Evolutionary conservation across 1,139 yeast genomes (phyloP), one percentile per base, ranked within the genome.

Genomic region (Saccharomyces hybrid): DNA sequence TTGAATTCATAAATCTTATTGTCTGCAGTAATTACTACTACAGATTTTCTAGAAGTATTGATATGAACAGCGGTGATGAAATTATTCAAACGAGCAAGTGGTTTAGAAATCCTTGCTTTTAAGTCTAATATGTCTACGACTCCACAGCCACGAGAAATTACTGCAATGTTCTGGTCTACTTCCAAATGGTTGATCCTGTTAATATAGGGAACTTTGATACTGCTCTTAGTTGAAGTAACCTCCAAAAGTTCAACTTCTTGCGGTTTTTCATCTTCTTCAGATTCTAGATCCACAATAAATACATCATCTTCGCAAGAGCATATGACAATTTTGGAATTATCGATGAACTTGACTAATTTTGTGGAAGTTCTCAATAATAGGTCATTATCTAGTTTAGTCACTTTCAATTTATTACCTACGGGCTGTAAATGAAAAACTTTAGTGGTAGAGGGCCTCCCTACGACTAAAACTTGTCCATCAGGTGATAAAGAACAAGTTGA

Each of bases 21-120:
- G 54, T 88, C 96, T 52, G 86, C 82, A 4, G 93, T 83, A 28
- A 86, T 78, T 8, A 86, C 82, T 20, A 86, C 69, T 41, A 91
- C 72, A 2, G 87, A 80, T 48, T 75, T 75, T 50, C 71, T 67
- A 31, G 67, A 65, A 20, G 69, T 66, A 1, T 88, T 77, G 63
- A 88, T 82, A 26, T 75, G 72, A 50, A 89, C 59, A n/a, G 86
- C 80, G 16, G 88, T 83, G 6, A 91, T 84, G 41, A 78, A 76
- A 47, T 79, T 75, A 52, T 82, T 77, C 55, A 86, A 73, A 58
- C 80, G 80, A 23, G 85, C 78, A 51, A 84, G 69, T 16, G 68
- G 63, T 44, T 53, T 56, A 3, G 57, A 54, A 52, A 67, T 62
- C 5, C 61, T 56, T 2, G 68, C 63, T 14, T 61, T 56, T 56